phyloP scores from a whole-genome alignment of 2,329 filamentous ascomycete genomes.

The Rhexocercosporidium sp. region DNA sequence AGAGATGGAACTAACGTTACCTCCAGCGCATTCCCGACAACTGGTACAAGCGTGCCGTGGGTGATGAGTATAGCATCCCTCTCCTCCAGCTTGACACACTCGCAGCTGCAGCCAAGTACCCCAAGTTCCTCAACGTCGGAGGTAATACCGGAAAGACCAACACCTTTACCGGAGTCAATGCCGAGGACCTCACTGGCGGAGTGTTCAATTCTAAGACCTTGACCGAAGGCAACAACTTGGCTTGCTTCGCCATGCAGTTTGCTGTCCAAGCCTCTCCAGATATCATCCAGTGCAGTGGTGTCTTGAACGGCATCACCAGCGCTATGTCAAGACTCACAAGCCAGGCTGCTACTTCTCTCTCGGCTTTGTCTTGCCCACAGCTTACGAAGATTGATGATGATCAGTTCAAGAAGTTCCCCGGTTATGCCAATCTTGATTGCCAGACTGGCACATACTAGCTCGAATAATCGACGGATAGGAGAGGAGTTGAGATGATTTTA shows the following conservation, averaged over 20 bases:
- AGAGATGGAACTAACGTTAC: neutral
- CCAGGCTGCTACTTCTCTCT: neutral
- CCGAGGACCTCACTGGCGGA: constrained; percentile 50
- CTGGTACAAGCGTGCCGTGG: constrained; percentile 36
- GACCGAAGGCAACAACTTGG: constrained; percentile 53
- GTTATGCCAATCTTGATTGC: neutral
- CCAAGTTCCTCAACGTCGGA: constrained; percentile 53
- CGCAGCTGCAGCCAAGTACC: constrained; percentile 46
- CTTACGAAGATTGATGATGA: constrained; percentile 9
- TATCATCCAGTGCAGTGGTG: constrained; percentile 41
- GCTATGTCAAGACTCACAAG: neutral
- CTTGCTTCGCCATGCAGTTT: constrained; percentile 51
- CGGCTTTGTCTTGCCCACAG: constrained; percentile 3
- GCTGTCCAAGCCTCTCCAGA: constrained; percentile 50
- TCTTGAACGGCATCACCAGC: neutral
- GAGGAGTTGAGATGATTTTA: neutral
- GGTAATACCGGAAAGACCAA: constrained; percentile 58
- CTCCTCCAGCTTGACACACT: constrained; percentile 47
- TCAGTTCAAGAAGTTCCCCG: constrained; percentile 12
- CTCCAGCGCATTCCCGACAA: constrained; percentile 35
- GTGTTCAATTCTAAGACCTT: constrained; percentile 50
- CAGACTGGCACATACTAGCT: neutral
- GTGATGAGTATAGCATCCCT: constrained; percentile 48
- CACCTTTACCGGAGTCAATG: constrained; percentile 53
- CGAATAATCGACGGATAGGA: neutral